Evolutionary conservation across 202 grass and related monocot species (phyloP).

Genomic region (Panicum hallii): DNA sequence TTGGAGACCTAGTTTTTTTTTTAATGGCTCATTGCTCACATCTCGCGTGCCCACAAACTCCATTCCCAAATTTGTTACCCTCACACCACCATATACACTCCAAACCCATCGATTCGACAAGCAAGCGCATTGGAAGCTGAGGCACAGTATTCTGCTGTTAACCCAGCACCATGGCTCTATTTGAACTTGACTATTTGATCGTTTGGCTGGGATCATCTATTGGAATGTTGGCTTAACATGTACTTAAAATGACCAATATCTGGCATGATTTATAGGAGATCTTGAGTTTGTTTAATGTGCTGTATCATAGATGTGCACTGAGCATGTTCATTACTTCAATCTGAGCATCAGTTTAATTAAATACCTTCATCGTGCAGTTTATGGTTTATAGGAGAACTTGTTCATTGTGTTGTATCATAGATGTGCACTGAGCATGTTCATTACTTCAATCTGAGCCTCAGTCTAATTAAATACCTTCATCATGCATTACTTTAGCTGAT

Average conservation of each 20-base stretch:
- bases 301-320: conserved; percentile 16
- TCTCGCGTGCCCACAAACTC: too few species aligned
- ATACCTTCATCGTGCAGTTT: not conserved
- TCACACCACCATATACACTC: too few species aligned
- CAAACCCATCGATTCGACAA: too few species aligned
- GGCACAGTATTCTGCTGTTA: conserved; percentile 15
- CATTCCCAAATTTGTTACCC: too few species aligned
- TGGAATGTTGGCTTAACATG: conserved; percentile 17
- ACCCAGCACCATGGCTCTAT: conserved; percentile 13
- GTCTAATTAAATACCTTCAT: not conserved
- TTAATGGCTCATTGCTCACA: not conserved
- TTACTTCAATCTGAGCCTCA: not conserved
- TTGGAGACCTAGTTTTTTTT: conserved; percentile 21
- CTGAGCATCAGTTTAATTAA: conserved; percentile 6
- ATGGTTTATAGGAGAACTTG: conserved; percentile 28
- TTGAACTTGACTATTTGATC: conserved; percentile 27
- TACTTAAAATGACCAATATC: conserved; percentile 14
- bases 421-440: conserved; percentile 24
- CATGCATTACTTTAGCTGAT: not conserved
- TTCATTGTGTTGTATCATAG: conserved; percentile 3
- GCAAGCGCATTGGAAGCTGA: too few species aligned
- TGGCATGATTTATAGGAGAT: conserved; percentile 25
- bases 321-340: not conserved
- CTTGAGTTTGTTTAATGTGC: conserved; percentile 17
- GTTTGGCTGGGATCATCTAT: not conserved